Percentiles rank a stretch among this genome's conserved stretches.
Evolutionary conservation across 257 asterid genomes (phyloP).

Genomic region (Jaltomata sinuosa): DNA sequence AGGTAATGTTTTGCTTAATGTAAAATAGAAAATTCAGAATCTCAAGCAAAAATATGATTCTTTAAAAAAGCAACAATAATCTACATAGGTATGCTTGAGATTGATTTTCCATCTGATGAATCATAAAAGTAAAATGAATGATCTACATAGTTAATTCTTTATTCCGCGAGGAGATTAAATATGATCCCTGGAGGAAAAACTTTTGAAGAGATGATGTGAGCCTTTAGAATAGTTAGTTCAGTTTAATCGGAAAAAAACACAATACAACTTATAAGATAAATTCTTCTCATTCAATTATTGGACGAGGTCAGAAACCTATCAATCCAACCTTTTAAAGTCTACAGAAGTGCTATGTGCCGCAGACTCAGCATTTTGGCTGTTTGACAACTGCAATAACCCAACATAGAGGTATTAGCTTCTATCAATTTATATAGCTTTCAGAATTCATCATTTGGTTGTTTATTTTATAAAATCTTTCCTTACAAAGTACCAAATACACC

Average conservation of each 20-base stretch:
- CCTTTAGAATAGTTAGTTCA: background rate
- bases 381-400: slow-evolving; percentile 17
- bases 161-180: background rate
- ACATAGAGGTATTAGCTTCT: background rate
- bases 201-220: background rate
- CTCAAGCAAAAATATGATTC: background rate
- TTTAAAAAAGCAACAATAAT: background rate
- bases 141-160: too few relatives aligned
- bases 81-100: background rate
- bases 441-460: background rate
- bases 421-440: background rate
- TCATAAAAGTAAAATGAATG: background rate
- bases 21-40: background rate
- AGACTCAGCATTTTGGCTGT: slow-evolving; percentile 1
- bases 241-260: background rate
- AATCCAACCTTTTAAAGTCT: slow-evolving; percentile 24
- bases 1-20: background rate
- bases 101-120: background rate
- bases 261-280: background rate
- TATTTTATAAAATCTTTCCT: background rate
- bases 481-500: background rate
- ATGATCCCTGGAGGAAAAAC: background rate
- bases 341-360: slow-evolving; percentile 11
- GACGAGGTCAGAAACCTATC: background rate
- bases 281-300: background rate